Percentiles rank a stretch among this genome's conserved stretches.
Conservation (phyloP, 2,329 filamentous ascomycete genomes). For the Colletotrichum chrysophilum region DNA sequence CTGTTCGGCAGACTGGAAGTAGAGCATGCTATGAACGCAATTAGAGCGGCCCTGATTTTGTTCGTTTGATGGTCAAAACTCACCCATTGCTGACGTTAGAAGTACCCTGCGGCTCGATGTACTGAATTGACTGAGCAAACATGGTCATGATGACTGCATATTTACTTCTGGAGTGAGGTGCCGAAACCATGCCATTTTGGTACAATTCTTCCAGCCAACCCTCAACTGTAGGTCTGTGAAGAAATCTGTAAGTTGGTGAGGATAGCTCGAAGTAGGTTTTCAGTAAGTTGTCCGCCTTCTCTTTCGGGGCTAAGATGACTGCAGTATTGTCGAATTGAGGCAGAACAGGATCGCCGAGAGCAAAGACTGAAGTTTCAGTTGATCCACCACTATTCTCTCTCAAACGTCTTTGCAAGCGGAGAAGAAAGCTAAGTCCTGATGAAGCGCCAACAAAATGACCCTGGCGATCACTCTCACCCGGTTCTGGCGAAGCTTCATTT, state of each 20-base stretch:
- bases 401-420: conserved; percentile 31
- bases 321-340: neutral
- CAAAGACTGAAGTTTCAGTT: neutral
- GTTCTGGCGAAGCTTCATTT: conserved; percentile 27
- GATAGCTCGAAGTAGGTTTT: neutral
- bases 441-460: conserved; percentile 35
- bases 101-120: neutral
- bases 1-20: conserved; percentile 11
- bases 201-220: neutral
- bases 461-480: conserved; percentile 30
- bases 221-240: neutral
- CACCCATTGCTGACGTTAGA: neutral
- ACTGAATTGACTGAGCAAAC: neutral
- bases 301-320: neutral
- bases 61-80: neutral
- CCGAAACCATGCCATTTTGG: neutral
- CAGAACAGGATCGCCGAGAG: neutral
- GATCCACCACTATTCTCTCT: conserved; percentile 5
- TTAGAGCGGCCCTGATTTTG: neutral
- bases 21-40: neutral
- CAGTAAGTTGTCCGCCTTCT: neutral
- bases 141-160: neutral
- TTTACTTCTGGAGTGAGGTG: neutral
- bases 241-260: neutral
- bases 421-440: conserved; percentile 32